These are phyloP conservation scores for Penicillium parvum DNA, from an alignment of 495 filamentous ascomycete species.

Conservation along the genomic window DNA sequence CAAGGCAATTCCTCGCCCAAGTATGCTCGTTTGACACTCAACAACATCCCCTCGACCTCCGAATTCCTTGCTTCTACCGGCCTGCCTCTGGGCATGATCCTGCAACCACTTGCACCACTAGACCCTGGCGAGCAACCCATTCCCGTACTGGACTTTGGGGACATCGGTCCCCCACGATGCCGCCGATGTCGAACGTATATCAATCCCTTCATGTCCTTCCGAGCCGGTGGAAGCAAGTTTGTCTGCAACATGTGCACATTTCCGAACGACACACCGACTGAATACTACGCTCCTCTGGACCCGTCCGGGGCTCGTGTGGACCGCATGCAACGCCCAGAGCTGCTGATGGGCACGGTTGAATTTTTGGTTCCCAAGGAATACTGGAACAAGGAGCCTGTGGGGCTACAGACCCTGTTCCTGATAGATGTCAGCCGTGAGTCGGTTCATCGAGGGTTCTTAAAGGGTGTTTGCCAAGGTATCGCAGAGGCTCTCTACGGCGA, in stretches of 20 bases:
- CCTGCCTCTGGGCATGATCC: constrained; percentile 78
- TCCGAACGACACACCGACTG: constrained; percentile 86
- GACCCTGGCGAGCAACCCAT: constrained; percentile 83
- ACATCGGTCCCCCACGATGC: constrained; percentile 85
- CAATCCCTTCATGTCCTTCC: constrained; percentile 98
- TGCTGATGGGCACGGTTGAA: constrained; percentile 88
- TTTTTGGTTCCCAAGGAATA: constrained; percentile 97
- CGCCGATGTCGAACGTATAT: constrained; percentile 94
- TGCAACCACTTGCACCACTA: constrained; percentile 83
- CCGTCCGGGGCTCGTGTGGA: constrained; percentile 85
- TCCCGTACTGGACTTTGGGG: constrained; percentile 93
- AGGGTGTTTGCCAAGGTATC: constrained; percentile 88
- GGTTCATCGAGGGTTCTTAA: constrained; percentile 81
- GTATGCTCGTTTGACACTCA: constrained; percentile 84
- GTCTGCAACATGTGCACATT: constrained; percentile 98
- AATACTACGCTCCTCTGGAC: constrained; percentile 90
- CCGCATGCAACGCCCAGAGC: constrained; percentile 81
- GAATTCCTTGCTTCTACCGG: constrained; percentile 76
- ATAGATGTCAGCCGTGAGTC: constrained; percentile 92
- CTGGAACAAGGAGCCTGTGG: constrained; percentile 92
- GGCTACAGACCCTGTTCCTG: constrained; percentile 81
- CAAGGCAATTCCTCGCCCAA: constrained; percentile 97
- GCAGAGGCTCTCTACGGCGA: constrained; percentile 74
- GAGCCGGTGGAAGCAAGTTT: constrained; percentile 89
- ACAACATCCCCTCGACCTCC: constrained; percentile 78